A percentile compares a stretch with the other conserved stretches of the same genome.
Evolutionary conservation across 257 asterid species (phyloP).

Genomic region (Gentiana macrophylla): DNA sequence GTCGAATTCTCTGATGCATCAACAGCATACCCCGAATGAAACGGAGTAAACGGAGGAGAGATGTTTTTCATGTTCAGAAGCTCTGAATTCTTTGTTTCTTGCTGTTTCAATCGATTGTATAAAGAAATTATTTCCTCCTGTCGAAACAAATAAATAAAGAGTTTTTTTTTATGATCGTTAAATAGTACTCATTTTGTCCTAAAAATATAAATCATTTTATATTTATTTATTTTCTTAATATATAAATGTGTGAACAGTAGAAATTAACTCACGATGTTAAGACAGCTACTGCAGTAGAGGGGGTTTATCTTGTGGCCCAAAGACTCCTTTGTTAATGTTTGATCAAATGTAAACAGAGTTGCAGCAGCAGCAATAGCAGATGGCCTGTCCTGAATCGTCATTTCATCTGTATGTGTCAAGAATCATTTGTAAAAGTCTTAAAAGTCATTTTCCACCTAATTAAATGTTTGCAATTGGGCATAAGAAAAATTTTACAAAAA

Average conservation of each 20-base stretch:
- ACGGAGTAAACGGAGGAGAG: constrained; percentile 38
- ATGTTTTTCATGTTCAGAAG: constrained; percentile 8
- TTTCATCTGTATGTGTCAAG: constrained; percentile 25
- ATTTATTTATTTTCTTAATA: too few relatives aligned
- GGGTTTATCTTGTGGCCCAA: constrained; percentile 24
- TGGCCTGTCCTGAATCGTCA: constrained; percentile 28
- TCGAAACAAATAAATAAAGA: background rate
- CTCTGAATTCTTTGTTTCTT: constrained; percentile 14
- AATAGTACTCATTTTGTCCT: too few relatives aligned
- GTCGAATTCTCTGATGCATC: constrained; percentile 21
- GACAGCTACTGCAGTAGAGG: constrained; percentile 15
- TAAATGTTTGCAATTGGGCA: background rate
- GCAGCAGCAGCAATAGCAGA: constrained; percentile 69
- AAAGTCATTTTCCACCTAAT: background rate
- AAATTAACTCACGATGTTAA: constrained; percentile 31
- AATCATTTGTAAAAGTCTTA: background rate
- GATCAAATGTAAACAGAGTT: constrained; percentile 39
- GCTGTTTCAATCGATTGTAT: constrained; percentile 21
- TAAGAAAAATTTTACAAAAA: background rate
- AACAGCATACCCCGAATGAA: constrained; percentile 11
- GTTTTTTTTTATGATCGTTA: too few relatives aligned
- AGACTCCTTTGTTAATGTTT: constrained; percentile 22
- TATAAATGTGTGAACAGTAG: background rate
- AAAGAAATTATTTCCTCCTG: constrained; percentile 45
- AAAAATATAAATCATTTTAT: too few relatives aligned